phyloP scores from a whole-genome alignment of 2,329 filamentous ascomycete species.

The Setomelanomma holmii region DNA sequence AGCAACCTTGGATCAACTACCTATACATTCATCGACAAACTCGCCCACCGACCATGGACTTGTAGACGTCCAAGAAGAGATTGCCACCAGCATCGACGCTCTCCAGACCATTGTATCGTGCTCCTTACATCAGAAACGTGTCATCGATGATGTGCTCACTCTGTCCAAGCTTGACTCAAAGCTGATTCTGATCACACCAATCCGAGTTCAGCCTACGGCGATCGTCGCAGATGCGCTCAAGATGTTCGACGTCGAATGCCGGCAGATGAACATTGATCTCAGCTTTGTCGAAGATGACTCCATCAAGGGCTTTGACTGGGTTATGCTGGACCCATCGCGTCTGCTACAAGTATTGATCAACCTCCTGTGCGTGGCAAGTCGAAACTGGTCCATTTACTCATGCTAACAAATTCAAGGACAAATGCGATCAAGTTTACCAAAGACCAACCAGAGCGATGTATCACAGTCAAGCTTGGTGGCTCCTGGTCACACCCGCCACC shows the following conservation, averaged over 20 bases:
- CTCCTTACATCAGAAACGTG: slow-evolving; percentile 49
- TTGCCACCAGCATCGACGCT: slow-evolving; percentile 38
- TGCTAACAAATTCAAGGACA: slow-evolving; percentile 36
- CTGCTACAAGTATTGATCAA: slow-evolving; percentile 38
- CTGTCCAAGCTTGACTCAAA: slow-evolving; percentile 40
- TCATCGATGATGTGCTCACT: slow-evolving; percentile 52
- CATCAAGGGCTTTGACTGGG: slow-evolving; percentile 47
- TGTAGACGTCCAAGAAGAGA: slow-evolving; percentile 24
- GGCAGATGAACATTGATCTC: slow-evolving; percentile 47
- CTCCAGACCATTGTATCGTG: slow-evolving; percentile 45
- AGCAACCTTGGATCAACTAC: slow-evolving; percentile 32
- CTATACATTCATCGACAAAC: slow-evolving; percentile 2
- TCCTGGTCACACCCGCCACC: slow-evolving; percentile 21
- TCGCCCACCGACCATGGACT: slow-evolving; percentile 8
- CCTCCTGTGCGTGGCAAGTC: slow-evolving; percentile 18
- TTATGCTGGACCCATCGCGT: slow-evolving; percentile 38
- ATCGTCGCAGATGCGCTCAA: slow-evolving; percentile 35
- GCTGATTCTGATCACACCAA: slow-evolving; percentile 35
- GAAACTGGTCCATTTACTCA: not conserved
- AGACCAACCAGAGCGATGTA: slow-evolving; percentile 38
- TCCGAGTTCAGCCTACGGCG: slow-evolving; percentile 24
- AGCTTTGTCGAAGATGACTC: slow-evolving; percentile 47
- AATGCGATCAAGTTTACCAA: slow-evolving; percentile 48
- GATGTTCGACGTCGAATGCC: slow-evolving; percentile 39
- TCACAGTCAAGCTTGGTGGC: slow-evolving; percentile 49